Evolutionary conservation across 2,329 filamentous ascomycete genomes (phyloP).

Genomic region (Penicillium sclerotigenum): DNA sequence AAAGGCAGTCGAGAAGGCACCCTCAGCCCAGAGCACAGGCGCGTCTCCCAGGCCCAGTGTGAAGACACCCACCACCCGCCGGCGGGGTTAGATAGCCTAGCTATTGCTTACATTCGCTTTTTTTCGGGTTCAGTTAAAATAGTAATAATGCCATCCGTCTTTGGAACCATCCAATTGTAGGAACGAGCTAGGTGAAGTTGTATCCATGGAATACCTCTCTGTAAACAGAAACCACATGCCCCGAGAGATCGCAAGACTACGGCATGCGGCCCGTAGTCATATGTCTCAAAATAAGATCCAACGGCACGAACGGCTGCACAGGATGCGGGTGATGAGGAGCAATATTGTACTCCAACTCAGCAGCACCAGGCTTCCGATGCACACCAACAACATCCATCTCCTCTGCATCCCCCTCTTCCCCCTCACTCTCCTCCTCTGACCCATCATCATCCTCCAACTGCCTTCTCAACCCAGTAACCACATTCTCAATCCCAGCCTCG

Average conservation of each 20-base stretch:
- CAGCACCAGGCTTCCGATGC: conserved; percentile 31
- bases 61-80: conserved; percentile 55
- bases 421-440: conserved; percentile 47
- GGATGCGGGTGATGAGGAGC: conserved; percentile 25
- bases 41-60: conserved; percentile 41
- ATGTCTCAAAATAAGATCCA: conserved; percentile 50
- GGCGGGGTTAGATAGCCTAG: conserved; percentile 48
- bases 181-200: neutral
- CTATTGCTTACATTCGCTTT: conserved; percentile 6
- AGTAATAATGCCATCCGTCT: conserved; percentile 14
- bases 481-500: conserved; percentile 62
- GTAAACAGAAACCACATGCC: neutral
- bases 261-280: conserved; percentile 47
- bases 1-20: conserved; percentile 28
- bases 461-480: conserved; percentile 67
- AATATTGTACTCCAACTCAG: conserved; percentile 37
- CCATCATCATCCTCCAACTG: conserved; percentile 55
- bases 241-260: neutral
- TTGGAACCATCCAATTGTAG: conserved; percentile 4
- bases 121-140: conserved; percentile 12
- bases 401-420: conserved; percentile 53
- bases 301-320: conserved; percentile 34
- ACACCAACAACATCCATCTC: conserved; percentile 43
- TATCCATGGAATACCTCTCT: neutral
- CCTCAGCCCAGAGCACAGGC: conserved; percentile 40